Percentiles rank a stretch among this genome's conserved stretches.
Evolutionary conservation across 768 basidiomycete genomes (phyloP).

Genomic region (Leccinum uliginosum): DNA sequence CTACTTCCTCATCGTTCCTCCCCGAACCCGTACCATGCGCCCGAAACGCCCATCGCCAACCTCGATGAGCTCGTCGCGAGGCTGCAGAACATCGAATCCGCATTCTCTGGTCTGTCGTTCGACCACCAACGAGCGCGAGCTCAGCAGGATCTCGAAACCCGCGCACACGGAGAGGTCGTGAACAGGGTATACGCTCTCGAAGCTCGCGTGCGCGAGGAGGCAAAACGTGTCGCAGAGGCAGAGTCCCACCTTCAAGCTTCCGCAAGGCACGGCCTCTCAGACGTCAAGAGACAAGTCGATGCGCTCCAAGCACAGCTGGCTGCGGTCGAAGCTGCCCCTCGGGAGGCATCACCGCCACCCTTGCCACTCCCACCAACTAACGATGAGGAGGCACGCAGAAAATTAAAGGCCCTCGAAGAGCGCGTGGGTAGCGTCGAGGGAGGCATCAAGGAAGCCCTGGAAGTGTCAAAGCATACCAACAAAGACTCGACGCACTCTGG

Average conservation of each 20-base stretch:
- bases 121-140: slow-evolving; percentile 49
- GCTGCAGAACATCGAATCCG: slow-evolving; percentile 59
- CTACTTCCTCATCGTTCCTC: slow-evolving; percentile 32
- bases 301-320: slow-evolving; percentile 42
- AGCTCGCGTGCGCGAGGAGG: slow-evolving; percentile 41
- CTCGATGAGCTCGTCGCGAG: slow-evolving; percentile 62
- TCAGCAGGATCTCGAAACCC: slow-evolving; percentile 50
- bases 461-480: slow-evolving; percentile 48
- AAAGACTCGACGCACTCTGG: slow-evolving; percentile 37
- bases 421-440: slow-evolving; percentile 58
- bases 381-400: slow-evolving; percentile 56
- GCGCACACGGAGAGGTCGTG: slow-evolving; percentile 47
- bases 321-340: slow-evolving; percentile 25
- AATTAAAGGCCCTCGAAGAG: slow-evolving; percentile 57
- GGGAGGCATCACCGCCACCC: slow-evolving; percentile 14
- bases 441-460: slow-evolving; percentile 67
- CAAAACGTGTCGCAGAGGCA: slow-evolving; percentile 48
- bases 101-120: slow-evolving; percentile 53
- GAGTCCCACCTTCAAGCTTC: slow-evolving; percentile 45
- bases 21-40: slow-evolving; percentile 43
- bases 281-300: slow-evolving; percentile 55
- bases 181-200: slow-evolving; percentile 57
- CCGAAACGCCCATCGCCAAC: slow-evolving; percentile 59
- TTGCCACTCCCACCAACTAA: slow-evolving; percentile 20
- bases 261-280: slow-evolving; percentile 42